phyloP scores from a whole-genome alignment of 2,329 filamentous ascomycete genomes.

The Ilyonectria destructans region DNA sequence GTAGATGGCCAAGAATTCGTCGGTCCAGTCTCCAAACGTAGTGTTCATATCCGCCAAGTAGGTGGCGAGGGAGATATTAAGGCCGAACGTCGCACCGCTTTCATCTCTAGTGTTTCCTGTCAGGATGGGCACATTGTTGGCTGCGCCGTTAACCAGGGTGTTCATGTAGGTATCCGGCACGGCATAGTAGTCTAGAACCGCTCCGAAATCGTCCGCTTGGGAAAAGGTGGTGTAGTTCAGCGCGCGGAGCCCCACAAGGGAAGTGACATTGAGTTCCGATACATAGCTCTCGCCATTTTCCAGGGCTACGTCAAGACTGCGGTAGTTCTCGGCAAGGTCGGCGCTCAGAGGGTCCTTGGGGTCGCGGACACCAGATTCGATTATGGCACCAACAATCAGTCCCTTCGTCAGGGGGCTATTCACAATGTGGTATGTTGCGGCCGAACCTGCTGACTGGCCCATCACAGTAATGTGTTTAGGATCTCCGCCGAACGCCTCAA shows the following conservation, averaged over 20 bases:
- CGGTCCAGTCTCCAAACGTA: background rate
- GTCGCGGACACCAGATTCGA: conserved; percentile 26
- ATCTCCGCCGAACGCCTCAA: conserved; percentile 8
- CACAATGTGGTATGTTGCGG: conserved; percentile 25
- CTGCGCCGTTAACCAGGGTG: conserved; percentile 5
- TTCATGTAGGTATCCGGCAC: conserved; percentile 24
- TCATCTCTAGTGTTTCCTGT: conserved; percentile 32
- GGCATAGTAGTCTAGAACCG: conserved; percentile 22
- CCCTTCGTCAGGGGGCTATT: conserved; percentile 30
- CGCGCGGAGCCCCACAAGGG: too few relatives aligned
- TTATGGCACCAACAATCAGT: conserved; percentile 28
- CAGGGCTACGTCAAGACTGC: too few relatives aligned
- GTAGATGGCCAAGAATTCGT: conserved; percentile 6
- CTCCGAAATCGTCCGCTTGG: background rate
- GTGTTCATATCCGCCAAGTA: background rate
- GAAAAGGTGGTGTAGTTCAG: too few relatives aligned
- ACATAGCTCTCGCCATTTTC: too few relatives aligned
- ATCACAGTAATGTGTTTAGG: conserved; percentile 16
- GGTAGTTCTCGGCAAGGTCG: background rate
- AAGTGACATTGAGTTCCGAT: conserved; percentile 8
- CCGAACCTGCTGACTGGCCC: conserved; percentile 23
- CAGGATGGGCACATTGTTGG: conserved; percentile 28
- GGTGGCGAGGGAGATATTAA: conserved; percentile 1
- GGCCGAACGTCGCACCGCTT: conserved; percentile 5
- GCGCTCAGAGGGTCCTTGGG: conserved; percentile 19